Conservation (phyloP, 345 rosid genomes). For the Schrenkiella parvula region DNA sequence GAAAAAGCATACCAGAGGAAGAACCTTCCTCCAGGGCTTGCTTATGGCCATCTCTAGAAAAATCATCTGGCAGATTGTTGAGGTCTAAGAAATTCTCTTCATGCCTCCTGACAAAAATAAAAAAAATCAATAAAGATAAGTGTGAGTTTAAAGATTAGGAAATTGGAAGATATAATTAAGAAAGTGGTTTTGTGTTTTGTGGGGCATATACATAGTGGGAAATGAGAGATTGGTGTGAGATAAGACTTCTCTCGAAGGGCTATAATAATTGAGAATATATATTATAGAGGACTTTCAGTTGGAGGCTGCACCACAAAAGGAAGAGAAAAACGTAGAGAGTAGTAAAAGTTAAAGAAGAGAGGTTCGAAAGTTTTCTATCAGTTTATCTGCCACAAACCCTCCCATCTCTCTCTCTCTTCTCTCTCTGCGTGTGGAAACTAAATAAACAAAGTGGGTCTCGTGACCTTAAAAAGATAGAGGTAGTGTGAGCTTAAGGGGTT, state of each 20-base stretch:
- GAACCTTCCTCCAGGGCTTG: constrained; percentile 58
- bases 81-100: constrained; percentile 82
- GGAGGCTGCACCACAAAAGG: constrained; percentile 54
- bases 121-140: neutral
- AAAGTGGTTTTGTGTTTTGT: constrained; percentile 12
- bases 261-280: constrained; percentile 40
- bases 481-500: constrained; percentile 26
- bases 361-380: constrained; percentile 89
- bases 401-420: constrained; percentile 46
- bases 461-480: constrained; percentile 59
- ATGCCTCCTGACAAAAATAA: constrained; percentile 59
- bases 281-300: constrained; percentile 62
- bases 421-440: constrained; percentile 34
- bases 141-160: constrained; percentile 17
- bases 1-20: constrained; percentile 50
- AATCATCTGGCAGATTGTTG: constrained; percentile 94
- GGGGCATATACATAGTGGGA: constrained; percentile 34
- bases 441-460: constrained; percentile 63
- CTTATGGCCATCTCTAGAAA: constrained; percentile 47
- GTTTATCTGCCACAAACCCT: constrained; percentile 65
- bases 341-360: constrained; percentile 50
- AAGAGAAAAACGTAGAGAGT: constrained; percentile 43
- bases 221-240: constrained; percentile 41
- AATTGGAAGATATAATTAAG: constrained; percentile 16
- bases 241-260: constrained; percentile 41